These are phyloP conservation scores for Mortierella sp. DNA, from an alignment of 371 early-diverging fungal genomes.

Conservation along the genomic window DNA sequence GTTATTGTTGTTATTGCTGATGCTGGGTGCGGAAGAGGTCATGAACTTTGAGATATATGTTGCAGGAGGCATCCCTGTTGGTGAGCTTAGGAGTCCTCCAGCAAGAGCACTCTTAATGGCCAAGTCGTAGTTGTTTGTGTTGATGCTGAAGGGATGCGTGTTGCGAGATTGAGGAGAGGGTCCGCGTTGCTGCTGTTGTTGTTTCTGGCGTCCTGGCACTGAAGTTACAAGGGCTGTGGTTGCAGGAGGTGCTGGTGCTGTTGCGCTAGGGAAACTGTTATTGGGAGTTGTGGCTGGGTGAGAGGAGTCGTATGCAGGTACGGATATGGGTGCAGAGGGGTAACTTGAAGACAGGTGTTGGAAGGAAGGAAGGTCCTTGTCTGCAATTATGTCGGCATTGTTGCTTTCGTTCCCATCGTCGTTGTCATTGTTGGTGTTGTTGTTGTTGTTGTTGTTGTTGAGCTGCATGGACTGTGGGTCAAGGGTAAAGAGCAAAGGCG, in stretches of 20 bases:
- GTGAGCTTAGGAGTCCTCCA: constrained; percentile 24
- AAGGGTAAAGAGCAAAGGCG: constrained; percentile 7
- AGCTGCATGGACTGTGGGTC: constrained; percentile 4
- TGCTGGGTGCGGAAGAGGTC: constrained; percentile 10
- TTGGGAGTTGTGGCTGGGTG: background rate
- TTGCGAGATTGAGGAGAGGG: background rate
- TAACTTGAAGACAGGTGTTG: background rate
- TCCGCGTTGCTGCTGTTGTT: background rate
- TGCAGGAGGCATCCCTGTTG: constrained; percentile 9
- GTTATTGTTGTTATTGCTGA: background rate
- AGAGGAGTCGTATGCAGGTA: background rate
- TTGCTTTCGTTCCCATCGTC: background rate
- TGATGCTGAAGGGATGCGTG: background rate
- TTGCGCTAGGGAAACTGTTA: background rate
- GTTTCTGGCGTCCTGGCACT: background rate
- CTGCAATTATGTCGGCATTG: background rate
- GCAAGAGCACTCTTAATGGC: constrained; percentile 22
- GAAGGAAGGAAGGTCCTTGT: background rate
- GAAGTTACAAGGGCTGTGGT: background rate
- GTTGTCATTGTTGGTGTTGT: background rate
- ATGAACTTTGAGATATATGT: constrained; percentile 20
- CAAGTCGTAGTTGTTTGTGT: constrained; percentile 5
- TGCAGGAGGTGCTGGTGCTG: background rate
- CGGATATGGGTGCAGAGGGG: background rate
- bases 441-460: background rate